Conservation (phyloP, 1,284 basidiomycete genomes). For the Salmacisia buchloeana region DNA sequence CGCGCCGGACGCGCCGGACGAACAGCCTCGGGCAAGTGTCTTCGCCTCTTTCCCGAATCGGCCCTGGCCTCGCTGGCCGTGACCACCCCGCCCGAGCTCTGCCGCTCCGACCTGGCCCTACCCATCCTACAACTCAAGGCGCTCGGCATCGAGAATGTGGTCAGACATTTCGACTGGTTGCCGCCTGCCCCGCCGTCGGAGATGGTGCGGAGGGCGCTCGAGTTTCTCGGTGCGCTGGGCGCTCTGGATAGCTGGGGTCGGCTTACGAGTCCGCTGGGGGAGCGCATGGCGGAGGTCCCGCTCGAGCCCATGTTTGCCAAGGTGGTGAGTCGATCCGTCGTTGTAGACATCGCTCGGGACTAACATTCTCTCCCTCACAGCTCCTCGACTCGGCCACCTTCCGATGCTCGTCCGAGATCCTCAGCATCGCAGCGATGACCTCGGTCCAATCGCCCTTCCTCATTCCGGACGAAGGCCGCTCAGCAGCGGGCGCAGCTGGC, state of each 20-base stretch:
- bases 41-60: conserved; percentile 76
- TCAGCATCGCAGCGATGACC: conserved; percentile 93
- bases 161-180: conserved; percentile 75
- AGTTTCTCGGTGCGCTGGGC: conserved; percentile 56
- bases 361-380: conserved; percentile 53
- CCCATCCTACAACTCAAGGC: conserved; percentile 88
- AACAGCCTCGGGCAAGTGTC: conserved; percentile 74
- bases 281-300: conserved; percentile 58
- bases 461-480: conserved; percentile 57
- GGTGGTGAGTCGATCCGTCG: conserved; percentile 51
- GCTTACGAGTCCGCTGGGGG: conserved; percentile 55
- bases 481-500: conserved; percentile 70
- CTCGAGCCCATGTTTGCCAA: conserved; percentile 60
- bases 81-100: conserved; percentile 80
- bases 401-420: conserved; percentile 82
- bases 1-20: conserved; percentile 52
- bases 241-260: conserved; percentile 57
- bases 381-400: conserved; percentile 76
- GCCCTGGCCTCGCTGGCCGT: conserved; percentile 60
- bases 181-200: conserved; percentile 74
- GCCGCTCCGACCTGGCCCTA: conserved; percentile 76
- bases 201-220: conserved; percentile 74
- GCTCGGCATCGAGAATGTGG: conserved; percentile 78
- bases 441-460: conserved; percentile 53
- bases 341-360: not conserved